Base-by-base conservation (phyloP, 306 rosid genomes). In the Cicer chorassanicum region DNA sequence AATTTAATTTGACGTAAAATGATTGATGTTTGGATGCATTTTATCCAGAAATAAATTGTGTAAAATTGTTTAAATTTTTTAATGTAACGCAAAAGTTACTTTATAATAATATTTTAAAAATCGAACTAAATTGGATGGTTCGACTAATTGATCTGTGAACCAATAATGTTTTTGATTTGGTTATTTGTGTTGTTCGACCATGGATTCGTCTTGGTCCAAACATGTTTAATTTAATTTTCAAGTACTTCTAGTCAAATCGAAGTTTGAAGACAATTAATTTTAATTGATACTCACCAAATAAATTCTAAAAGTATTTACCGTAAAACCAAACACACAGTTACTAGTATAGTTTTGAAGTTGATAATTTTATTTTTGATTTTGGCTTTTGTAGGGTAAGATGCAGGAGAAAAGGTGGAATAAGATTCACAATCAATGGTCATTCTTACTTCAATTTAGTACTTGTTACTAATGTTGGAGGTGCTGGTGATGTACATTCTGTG, bases 371-470 rank as follows among this genome's bases (percentile, higher is more conserved):
- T 41, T 67, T 21, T 42, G 45, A 3, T 43, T 7, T 9, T 72
- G 73, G 65, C 24, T 65, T 45, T 73, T 65, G 57, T 80, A 84
- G 89, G 74, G 89, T 85, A 44, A 76, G 83, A 41, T 85, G 89
- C 68, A 61, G 73, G 36, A 85, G 83, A 79, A 82, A 71, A 16
- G 84, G 76, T 42, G 89, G 89, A 46, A 76, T 85, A 6, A 80
- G 86, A 61, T 85, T 85, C 78, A 80, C 83, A 9, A 64, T 85
- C 70, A 85, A 85, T 68, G 89, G 89, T 0, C 89, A 85, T 69
- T 82, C 89, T 1, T 85, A 85, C 78, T 85, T 85, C 84, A 82
- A 85, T 60, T 54, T 85, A 65, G 84, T 85, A 34, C 86, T 85
- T 7, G 75, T 85, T 0, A 82, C 89, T 0, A 82, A 82, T 63